phyloP scores from a whole-genome alignment of 306 rosid species.

The Ochetophila trinervis region DNA sequence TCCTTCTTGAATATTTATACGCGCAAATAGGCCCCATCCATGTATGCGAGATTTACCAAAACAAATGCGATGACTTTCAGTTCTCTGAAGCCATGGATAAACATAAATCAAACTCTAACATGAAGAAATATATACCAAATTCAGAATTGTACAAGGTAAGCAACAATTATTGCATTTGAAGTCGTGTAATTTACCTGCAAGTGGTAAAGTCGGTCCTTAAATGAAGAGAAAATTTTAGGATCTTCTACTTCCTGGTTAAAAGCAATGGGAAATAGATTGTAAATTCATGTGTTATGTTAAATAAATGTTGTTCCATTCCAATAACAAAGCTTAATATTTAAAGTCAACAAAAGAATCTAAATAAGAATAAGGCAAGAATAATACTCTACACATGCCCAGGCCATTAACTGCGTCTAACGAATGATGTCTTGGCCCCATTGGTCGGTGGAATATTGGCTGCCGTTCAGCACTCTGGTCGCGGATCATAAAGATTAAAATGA shows the following conservation, averaged over 20 bases:
- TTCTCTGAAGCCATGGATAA: conserved; percentile 54
- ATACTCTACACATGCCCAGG: conserved; percentile 54
- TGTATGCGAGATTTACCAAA: conserved; percentile 98
- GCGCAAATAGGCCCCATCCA: conserved; percentile 99
- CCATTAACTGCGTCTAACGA: conserved; percentile 51
- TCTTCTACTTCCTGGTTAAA: conserved; percentile 62
- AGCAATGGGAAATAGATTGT: conserved; percentile 14
- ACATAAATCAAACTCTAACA: neutral
- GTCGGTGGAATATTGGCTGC: conserved; percentile 64
- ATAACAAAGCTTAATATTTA: conserved; percentile 14
- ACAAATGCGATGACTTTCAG: conserved; percentile 70
- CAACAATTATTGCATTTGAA: conserved; percentile 15
- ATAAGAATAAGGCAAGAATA: conserved; percentile 21
- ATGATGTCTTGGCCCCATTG: conserved; percentile 69
- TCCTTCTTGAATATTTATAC: conserved; percentile 86
- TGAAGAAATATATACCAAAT: neutral
- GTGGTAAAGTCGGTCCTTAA: conserved; percentile 77
- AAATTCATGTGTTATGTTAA: conserved; percentile 15
- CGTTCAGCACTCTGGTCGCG: conserved; percentile 50
- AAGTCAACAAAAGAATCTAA: conserved; percentile 7
- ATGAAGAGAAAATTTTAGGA: conserved; percentile 63
- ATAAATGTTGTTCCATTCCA: conserved; percentile 8
- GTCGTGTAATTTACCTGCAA: conserved; percentile 52
- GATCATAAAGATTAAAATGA: conserved; percentile 13
- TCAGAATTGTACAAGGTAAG: conserved; percentile 2